phyloP scores from a whole-genome alignment of 2,329 filamentous ascomycete species.

The Fusarium verrucosum region DNA sequence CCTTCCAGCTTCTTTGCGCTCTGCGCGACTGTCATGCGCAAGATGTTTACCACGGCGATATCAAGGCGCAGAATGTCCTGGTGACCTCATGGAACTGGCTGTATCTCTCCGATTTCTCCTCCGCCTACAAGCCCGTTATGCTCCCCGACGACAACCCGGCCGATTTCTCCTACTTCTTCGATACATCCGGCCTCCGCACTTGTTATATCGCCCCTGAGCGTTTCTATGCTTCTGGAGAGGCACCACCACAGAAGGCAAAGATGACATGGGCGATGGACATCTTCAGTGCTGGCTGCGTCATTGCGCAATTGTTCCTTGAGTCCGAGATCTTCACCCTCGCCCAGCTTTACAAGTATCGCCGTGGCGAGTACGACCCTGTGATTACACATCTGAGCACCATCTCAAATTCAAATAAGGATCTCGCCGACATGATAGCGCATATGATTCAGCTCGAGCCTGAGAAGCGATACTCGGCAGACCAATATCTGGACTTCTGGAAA shows the following conservation, averaged over 20 bases:
- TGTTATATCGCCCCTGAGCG: slow-evolving; percentile 96
- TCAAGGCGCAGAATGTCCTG: slow-evolving; percentile 96
- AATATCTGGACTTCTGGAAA: slow-evolving; percentile 93
- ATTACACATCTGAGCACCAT: slow-evolving; percentile 85
- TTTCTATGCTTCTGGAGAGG: slow-evolving; percentile 78
- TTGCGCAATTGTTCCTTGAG: slow-evolving; percentile 95
- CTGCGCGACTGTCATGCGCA: slow-evolving; percentile 89
- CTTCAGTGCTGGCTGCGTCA: slow-evolving; percentile 95
- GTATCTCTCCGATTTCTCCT: slow-evolving; percentile 96
- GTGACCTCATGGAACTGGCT: slow-evolving; percentile 99
- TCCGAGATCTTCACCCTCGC: slow-evolving; percentile 97
- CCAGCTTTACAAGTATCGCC: slow-evolving; percentile 93
- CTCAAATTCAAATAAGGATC: slow-evolving; percentile 85
- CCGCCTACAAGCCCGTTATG: slow-evolving; percentile 92
- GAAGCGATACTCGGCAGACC: slow-evolving; percentile 89
- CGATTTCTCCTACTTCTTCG: slow-evolving; percentile 98
- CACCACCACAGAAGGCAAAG: slow-evolving; percentile 67
- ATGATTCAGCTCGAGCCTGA: slow-evolving; percentile 97
- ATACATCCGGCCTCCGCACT: slow-evolving; percentile 87
- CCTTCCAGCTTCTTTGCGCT: slow-evolving; percentile 92
- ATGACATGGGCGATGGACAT: slow-evolving; percentile 96
- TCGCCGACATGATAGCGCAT: slow-evolving; percentile 88
- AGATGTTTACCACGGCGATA: slow-evolving; percentile 95
- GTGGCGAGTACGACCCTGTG: slow-evolving; percentile 89
- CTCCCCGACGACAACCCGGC: slow-evolving; percentile 96